Evolutionary conservation across 1,284 basidiomycete genomes (phyloP).

Genomic region (Pisolithus thermaeus): DNA sequence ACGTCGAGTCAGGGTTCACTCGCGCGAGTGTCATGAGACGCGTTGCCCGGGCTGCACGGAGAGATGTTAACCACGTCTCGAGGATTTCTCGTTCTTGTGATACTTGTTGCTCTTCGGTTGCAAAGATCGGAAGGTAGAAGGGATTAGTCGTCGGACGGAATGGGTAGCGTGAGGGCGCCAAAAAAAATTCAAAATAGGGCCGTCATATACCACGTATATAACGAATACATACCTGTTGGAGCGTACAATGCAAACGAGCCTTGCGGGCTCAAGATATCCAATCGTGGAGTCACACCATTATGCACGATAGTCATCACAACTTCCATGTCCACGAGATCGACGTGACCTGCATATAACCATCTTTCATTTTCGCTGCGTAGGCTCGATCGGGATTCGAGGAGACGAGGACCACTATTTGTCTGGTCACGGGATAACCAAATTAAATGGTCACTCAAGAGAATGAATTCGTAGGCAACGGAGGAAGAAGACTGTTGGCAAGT

Average conservation of each 20-base stretch:
- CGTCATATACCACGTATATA: background rate
- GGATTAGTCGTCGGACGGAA: conserved; percentile 1
- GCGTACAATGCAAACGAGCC: conserved; percentile 74
- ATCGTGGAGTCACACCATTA: conserved; percentile 26
- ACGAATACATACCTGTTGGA: background rate
- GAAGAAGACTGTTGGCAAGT: conserved; percentile 22
- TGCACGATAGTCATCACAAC: conserved; percentile 53
- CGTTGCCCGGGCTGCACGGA: conserved; percentile 69
- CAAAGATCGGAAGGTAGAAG: no score
- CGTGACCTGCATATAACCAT: conserved; percentile 66
- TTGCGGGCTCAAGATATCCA: conserved; percentile 73
- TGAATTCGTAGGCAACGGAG: conserved; percentile 41
- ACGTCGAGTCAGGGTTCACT: conserved; percentile 70
- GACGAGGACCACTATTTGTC: conserved; percentile 9
- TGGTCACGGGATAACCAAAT: conserved; percentile 64
- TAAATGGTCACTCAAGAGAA: conserved; percentile 78
- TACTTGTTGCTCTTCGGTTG: no score
- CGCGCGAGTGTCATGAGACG: conserved; percentile 61
- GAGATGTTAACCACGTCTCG: conserved; percentile 56
- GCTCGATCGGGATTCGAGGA: conserved; percentile 12
- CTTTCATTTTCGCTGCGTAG: conserved; percentile 36
- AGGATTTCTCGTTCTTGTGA: conserved; percentile 10
- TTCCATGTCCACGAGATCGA: conserved; percentile 71
- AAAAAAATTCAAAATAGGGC: background rate
- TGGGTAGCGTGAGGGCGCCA: background rate